A percentile compares a stretch with the other conserved stretches of the same genome.
These are phyloP conservation scores for Zygosaccharomyces siamensis DNA, from an alignment of 805 yeast species.

Conservation along the genomic window DNA sequence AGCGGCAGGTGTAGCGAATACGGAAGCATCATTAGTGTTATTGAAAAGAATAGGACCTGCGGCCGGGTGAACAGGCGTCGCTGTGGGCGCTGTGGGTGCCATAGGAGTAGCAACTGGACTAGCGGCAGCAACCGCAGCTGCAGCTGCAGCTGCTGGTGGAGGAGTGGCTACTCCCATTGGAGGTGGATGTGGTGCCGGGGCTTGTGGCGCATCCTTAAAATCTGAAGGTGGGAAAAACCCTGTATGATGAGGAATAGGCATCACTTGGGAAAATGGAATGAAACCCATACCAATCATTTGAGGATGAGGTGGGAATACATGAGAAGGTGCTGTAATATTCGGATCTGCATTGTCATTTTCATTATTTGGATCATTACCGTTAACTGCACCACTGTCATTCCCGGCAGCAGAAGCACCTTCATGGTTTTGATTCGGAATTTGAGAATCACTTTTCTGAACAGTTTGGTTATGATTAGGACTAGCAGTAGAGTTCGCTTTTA, in stretches of 20 bases:
- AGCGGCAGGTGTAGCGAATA: slow-evolving; percentile 11
- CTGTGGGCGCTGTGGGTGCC: background rate
- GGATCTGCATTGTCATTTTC: background rate
- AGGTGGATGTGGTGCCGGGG: background rate
- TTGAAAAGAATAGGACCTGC: slow-evolving; percentile 12
- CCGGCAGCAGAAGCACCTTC: background rate
- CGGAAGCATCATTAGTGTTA: slow-evolving; percentile 18
- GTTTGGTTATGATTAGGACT: background rate
- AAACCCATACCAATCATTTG: slow-evolving; percentile 33
- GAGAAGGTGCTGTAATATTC: slow-evolving; percentile 14
- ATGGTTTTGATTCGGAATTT: background rate
- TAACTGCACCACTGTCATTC: background rate
- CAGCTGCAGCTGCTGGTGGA: background rate
- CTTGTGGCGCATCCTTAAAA: slow-evolving; percentile 14
- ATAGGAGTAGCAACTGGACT: background rate
- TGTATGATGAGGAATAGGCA: slow-evolving; percentile 30
- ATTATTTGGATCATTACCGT: background rate
- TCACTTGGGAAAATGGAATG: slow-evolving; percentile 33
- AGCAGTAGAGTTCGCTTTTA: background rate
- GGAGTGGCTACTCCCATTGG: background rate
- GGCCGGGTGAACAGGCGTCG: background rate
- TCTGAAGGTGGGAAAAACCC: slow-evolving; percentile 28
- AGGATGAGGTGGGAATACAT: slow-evolving; percentile 20
- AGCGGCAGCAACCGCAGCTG: background rate
- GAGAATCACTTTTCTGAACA: background rate